phyloP scores from a whole-genome alignment of 176 grass and related monocot genomes.

The Musa beccarii region DNA sequence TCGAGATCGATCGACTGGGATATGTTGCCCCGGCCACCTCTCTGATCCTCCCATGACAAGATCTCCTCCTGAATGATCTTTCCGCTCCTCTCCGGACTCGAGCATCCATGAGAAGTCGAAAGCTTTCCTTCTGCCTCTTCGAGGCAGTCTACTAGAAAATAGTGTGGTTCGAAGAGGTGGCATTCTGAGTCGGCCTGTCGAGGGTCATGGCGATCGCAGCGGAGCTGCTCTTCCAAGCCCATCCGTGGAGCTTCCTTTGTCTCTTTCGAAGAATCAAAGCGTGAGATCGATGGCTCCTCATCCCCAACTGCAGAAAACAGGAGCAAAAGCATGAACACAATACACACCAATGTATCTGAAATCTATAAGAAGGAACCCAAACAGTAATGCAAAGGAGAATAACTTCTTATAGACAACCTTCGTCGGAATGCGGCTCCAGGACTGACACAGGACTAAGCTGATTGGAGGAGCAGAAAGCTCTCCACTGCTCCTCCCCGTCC shows the following conservation, averaged over 20 bases:
- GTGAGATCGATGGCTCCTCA: conserved; percentile 51
- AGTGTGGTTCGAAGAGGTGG: no score
- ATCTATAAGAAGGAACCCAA: no score
- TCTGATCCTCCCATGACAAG: conserved; percentile 55
- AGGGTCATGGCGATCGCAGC: neutral
- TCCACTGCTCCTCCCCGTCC: neutral
- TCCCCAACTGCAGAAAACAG: conserved; percentile 29
- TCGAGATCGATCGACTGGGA: conserved; percentile 46
- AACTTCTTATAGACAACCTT: conserved; percentile 21
- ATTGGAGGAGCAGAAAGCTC: no score
- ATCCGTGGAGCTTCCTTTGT: neutral
- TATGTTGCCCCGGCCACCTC: conserved; percentile 44
- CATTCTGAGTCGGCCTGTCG: no score
- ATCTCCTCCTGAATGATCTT: conserved; percentile 27
- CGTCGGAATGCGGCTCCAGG: conserved; percentile 55
- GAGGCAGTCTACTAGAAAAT: no score
- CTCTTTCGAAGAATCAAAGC: neutral
- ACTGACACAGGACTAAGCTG: conserved; percentile 72
- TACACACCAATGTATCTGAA: no score
- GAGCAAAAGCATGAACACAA: neutral
- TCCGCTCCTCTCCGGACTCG: conserved; percentile 13
- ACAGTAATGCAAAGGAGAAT: no score
- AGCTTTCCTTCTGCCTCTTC: no score
- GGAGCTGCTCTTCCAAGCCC: neutral
- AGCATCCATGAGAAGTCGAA: conserved; percentile 8